A percentile compares a stretch with the other conserved stretches of the same genome.
phyloP scores from a whole-genome alignment of 192 early-diverging fungal species.

The Entophlyctis helioformis region DNA sequence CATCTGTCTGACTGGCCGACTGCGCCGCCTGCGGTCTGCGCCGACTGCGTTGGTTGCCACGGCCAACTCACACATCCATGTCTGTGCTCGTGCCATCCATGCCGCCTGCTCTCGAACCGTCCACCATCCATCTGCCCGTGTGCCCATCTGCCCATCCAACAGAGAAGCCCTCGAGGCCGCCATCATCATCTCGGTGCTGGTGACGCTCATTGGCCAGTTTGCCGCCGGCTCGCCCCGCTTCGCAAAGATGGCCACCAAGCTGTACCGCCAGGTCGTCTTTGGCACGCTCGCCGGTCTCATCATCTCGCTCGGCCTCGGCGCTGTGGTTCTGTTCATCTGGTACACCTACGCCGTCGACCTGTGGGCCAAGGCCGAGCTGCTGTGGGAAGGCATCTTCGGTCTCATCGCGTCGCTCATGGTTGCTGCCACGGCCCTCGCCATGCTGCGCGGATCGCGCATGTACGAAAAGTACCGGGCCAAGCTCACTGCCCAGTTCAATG shows the following conservation, averaged over 20 bases:
- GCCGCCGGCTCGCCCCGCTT: conserved; percentile 36
- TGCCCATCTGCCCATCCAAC: too few species aligned
- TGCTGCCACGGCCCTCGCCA: too few species aligned
- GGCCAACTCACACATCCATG: neutral
- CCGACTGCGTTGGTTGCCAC: neutral
- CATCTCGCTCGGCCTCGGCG: conserved; percentile 59
- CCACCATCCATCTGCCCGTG: neutral
- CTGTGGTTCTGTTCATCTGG: conserved; percentile 64
- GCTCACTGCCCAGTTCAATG: too few species aligned
- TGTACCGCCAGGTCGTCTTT: conserved; percentile 54
- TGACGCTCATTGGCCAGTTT: conserved; percentile 53
- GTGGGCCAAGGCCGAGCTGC: too few species aligned
- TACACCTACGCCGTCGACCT: conserved; percentile 49
- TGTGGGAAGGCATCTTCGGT: conserved; percentile 76
- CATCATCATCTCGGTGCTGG: too few species aligned
- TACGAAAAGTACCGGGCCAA: too few species aligned
- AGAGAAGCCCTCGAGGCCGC: conserved; percentile 86
- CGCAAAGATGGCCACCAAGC: conserved; percentile 33
- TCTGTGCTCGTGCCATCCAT: neutral
- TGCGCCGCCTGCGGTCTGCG: too few species aligned
- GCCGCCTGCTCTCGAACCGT: neutral
- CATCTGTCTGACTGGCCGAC: too few species aligned
- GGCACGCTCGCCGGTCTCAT: too few species aligned
- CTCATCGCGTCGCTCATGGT: conserved; percentile 66
- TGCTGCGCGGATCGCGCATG: too few species aligned